Percentiles rank a stretch among this genome's conserved stretches.
These are phyloP conservation scores for Daucus carota DNA, from an alignment of 129 eudicot genomes.

Conservation along the genomic window DH1_v3.0 NC_030384.2:48682001-48682500, in stretches of 20 bases:
- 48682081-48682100: background rate
- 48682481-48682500: background rate
- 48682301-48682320: slow-evolving; percentile 68
- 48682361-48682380: slow-evolving; percentile 35
- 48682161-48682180: background rate
- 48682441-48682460: background rate
- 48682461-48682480: background rate
- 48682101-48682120: background rate
- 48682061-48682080: no score
- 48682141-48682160: background rate
- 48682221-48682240: background rate
- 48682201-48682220: background rate
- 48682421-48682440: background rate
- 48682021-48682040: background rate
- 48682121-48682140: no score
- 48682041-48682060: no score
- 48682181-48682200: no score
- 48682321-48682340: slow-evolving; percentile 58
- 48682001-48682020: background rate
- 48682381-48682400: slow-evolving; percentile 50
- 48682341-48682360: slow-evolving; percentile 37
- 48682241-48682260: background rate
- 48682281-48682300: slow-evolving; percentile 27
- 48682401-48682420: slow-evolving; percentile 55
- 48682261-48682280: background rate